Evolutionary conservation across 2,329 filamentous ascomycete species (phyloP).

Genomic region (Phyllosticta citriasiana): DNA sequence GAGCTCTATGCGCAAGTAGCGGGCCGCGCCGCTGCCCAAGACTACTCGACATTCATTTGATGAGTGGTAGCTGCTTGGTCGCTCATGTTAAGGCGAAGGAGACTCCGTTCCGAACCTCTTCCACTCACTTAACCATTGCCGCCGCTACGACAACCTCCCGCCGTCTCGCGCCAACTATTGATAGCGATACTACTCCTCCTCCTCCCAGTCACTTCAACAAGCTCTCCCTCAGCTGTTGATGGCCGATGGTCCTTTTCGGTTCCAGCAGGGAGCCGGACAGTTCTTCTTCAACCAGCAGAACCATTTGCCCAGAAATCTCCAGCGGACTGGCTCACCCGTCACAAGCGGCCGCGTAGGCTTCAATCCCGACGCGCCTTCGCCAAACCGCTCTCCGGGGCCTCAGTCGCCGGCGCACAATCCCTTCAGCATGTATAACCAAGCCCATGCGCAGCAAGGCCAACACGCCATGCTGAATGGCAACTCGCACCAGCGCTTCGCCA

Average conservation of each 20-base stretch:
- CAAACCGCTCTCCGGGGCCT: constrained; percentile 46
- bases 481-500: constrained; percentile 45
- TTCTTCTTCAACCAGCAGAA: constrained; percentile 46
- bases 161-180: constrained; percentile 7
- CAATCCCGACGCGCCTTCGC: constrained; percentile 44
- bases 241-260: constrained; percentile 58
- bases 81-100: constrained; percentile 41
- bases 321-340: constrained; percentile 39
- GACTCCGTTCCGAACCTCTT: constrained; percentile 34
- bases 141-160: constrained; percentile 13
- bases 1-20: constrained; percentile 2
- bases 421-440: constrained; percentile 65
- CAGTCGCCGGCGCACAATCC: constrained; percentile 36
- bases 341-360: constrained; percentile 33
- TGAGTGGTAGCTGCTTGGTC: constrained; percentile 10
- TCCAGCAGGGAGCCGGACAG: constrained; percentile 51
- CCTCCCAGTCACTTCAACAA: constrained; percentile 2
- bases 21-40: constrained; percentile 3
- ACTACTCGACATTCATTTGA: constrained; percentile 8
- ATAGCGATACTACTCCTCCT: constrained; percentile 7
- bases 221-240: constrained; percentile 41
- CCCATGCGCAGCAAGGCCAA: constrained; percentile 56
- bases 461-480: constrained; percentile 68
- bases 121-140: constrained; percentile 30
- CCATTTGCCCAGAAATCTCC: constrained; percentile 34